Base-by-base conservation (phyloP, 257 asterid species). In the Solanum chaucha region DNA sequence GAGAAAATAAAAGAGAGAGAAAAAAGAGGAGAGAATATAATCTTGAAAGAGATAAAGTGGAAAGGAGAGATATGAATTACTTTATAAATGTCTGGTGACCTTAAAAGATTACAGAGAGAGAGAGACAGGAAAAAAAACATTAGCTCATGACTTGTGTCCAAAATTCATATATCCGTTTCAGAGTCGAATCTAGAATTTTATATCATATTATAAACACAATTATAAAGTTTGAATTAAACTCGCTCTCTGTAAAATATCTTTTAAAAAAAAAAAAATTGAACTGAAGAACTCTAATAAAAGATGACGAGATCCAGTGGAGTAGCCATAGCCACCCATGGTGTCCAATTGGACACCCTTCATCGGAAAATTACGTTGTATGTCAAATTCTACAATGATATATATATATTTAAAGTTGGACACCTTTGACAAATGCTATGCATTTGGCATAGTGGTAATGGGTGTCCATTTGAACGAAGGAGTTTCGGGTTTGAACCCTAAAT, bases 11-110 rank as follows among this genome's bases (percentile, higher is more conserved):
- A 32, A 36, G 88, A 61, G 74, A 30, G 24, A 22, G 13, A 59
- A 1, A 9, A 7, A 38, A 40, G 1, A 28, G 38, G 71, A 35
- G 75, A 72, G 88, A 87, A 46, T 61, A 61, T 61, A 61, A 61
- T 61, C 83, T 74, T 87, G 90, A 87, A 51, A 87, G 87, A 86
- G 85, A 85, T 26, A 85, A 44, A 38, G 87, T 40, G 83, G 84
- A 73, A 61, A 73, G 28, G 58, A 20, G 67, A 20, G 44, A 40
- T 64, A 68, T 44, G 36, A 85, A 81, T 12, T 80, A 89, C 86
- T 87, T 89, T 83, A 85, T 32, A 35, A 68, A 85, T 84, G 82
- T 68, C 46, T 85, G 40, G 64, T 32, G 73, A 74, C 82, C 85
- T 48, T 38, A 40, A 46, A 82, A 72, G 82, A 30, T 72, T 55